Base-by-base conservation (phyloP, 2,329 filamentous ascomycete species). In the Colletotrichum sp. region DNA sequence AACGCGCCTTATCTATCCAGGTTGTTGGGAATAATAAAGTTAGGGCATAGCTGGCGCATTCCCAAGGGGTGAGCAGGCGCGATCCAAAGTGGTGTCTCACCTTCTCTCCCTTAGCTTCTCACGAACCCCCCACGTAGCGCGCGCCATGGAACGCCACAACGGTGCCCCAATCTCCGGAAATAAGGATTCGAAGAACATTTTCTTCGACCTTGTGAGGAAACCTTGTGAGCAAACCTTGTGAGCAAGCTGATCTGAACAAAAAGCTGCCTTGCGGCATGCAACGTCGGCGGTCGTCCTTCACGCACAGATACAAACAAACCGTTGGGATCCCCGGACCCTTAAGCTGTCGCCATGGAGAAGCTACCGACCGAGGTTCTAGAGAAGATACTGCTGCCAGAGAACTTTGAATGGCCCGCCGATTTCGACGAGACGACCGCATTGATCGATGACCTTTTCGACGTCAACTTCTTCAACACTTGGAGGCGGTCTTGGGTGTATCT, bases 81-180 rank as follows among this genome's bases (percentile, higher is more conserved):
- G 26, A 48, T 24, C 48, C 21, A 71, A 48, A 36, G 36, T 34
- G 16, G 48, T 76, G 74, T 74, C 74, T 76, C 63, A 75, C 63
- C 16, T 63, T 67, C 73, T 28, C 57, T 65, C 64, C 70, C 74
- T 74, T 76, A 74, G 74, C 74, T 74, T 76, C 73, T 38, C 69
- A 67, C 52, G 15, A 63, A 67, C 69, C 30, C 67, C 36, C 30
- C 52, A 63, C 68, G 24, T 60, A 65, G 63, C 67, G 21, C n/a
- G 43, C 60, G 55, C 72, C 72, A 74, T 18, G 48, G n/a, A 48
- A 64, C 72, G 73, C 73, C 73, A 72, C 69, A 72, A 67, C 66
- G 72, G 58, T 58, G 28, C 55, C 55, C 64, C 34, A 68, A 73
- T 68, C 64, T 73, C 64, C 70, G 43, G 64, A 28, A 48, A 55